Base-by-base conservation (phyloP, 768 basidiomycete genomes). In the Macrolepiota albuminosa region DNA sequence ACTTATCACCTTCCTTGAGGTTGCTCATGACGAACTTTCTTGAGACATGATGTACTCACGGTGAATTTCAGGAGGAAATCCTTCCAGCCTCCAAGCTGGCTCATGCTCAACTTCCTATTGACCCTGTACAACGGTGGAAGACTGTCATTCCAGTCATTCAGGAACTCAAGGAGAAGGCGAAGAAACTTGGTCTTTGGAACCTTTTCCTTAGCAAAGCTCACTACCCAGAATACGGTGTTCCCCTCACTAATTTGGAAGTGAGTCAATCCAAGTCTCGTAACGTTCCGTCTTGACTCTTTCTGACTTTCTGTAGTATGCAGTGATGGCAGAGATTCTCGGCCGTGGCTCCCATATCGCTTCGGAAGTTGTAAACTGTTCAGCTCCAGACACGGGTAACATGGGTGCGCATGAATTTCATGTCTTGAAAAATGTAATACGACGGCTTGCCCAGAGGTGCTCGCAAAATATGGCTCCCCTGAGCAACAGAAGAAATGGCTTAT, bases 381-480 rank as follows among this genome's bases (percentile, higher is more conserved):
- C 95, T 14, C 96, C 96, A 34, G 96, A 98, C 73, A 98, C 96
- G 5, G 96, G 95, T 1, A 98, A 98, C 72, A 98, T 98, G 95
- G 94, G 93, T 92, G 65, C 40, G 83, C 72, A 7, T 26, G 39
- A 40, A 21, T 47, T 21, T 34, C n/a, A 37, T 45, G 26, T 49
- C 40, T 45, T 43, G 11, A 26, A 49, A 39, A 53, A 46, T 46
- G 47, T 24, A 18, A 55, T 21, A 46, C 61, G 61, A 62, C 53
- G 54, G 36, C 39, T 34, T 59, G 57, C 62, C 11, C 76, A 95
- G 95, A 99, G 92, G 94, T 99, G 24, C 79, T 99, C 60, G 97
- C 97, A 37, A 84, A 90, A 58, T 99, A 95, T 71, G 97, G 91
- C n/a, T 89, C 86, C 33, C 83, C 86, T 1, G 91, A 85, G 62